These are phyloP conservation scores for Tolypocladium guangdongense DNA, from an alignment of 2,329 filamentous ascomycete species.

Conservation along the genomic window DNA sequence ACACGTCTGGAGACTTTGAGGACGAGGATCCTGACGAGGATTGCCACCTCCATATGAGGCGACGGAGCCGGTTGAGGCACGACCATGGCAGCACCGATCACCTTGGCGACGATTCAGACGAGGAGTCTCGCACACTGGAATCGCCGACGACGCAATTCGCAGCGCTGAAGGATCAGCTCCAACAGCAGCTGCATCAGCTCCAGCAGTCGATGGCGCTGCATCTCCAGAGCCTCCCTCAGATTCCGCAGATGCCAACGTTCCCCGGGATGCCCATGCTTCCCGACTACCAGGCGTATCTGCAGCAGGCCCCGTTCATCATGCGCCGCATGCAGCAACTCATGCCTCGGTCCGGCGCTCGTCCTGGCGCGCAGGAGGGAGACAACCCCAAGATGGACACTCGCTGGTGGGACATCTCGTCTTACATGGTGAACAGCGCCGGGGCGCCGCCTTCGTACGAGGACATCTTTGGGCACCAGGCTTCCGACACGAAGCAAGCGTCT, in stretches of 20 bases:
- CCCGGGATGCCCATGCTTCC: slow-evolving; percentile 53
- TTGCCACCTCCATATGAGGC: slow-evolving; percentile 24
- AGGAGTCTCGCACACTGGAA: slow-evolving; percentile 23
- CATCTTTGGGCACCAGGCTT: slow-evolving; percentile 51
- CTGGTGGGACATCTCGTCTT: slow-evolving; percentile 59
- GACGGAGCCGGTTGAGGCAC: slow-evolving; percentile 15
- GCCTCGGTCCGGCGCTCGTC: slow-evolving; percentile 44
- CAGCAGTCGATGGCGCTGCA: slow-evolving; percentile 60
- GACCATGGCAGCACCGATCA: slow-evolving; percentile 22
- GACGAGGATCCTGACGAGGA: slow-evolving; percentile 29
- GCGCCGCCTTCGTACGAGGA: slow-evolving; percentile 70
- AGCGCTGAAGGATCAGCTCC: slow-evolving; percentile 63
- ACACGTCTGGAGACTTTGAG: slow-evolving; percentile 33
- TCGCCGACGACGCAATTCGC: slow-evolving; percentile 53
- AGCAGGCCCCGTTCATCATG: slow-evolving; percentile 52
- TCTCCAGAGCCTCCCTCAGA: slow-evolving; percentile 43
- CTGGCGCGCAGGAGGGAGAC: slow-evolving; percentile 32
- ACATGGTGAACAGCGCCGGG: slow-evolving; percentile 34
- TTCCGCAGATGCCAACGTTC: slow-evolving; percentile 44
- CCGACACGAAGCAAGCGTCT: slow-evolving; percentile 47
- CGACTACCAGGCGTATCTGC: slow-evolving; percentile 60
- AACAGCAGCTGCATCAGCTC: slow-evolving; percentile 64
- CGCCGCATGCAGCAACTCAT: slow-evolving; percentile 63
- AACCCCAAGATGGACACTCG: slow-evolving; percentile 37
- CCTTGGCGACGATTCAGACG: slow-evolving; percentile 27